Evolutionary conservation across 768 basidiomycete species (phyloP), one percentile per base, ranked within the genome.

Genomic region (Punctularia strigosozonata): DNA sequence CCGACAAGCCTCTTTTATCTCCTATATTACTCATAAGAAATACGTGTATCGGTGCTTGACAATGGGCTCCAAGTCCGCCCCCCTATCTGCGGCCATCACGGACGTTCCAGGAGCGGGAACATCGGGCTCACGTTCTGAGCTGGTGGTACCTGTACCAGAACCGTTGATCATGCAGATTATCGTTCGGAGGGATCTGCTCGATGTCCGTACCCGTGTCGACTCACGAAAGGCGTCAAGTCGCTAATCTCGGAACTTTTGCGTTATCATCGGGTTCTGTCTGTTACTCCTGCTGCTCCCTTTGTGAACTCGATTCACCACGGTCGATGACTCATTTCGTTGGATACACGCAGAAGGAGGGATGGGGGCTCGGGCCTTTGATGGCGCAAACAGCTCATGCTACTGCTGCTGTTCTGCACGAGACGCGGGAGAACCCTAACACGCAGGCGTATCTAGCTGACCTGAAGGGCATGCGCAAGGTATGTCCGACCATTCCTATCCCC

Each of bases 281-380:
- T 37, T 17, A 23, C 17, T 3, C 1, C 2, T 6, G 14, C 8
- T 10, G 5, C 10, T 20, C 13, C 19, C 10, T 10, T 17, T n/a
- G 14, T 18, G 10, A 20, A 23, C n/a, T 14, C 4, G 12, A 15
- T 28, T 4, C 31, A 6, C 39, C 14, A 19, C 22, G 8, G 22
- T 31, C 4, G 18, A 31, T n/a, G 18, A 34, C 14, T 25, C n/a
- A 33, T 19, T 7, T 10, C 15, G 36, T n/a, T 19, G 6, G 25
- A 25, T 25, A 38, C 17, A 21, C 4, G 21, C 37, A 66, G 63
- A 53, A 52, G 17, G 64, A 62, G 38, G 62, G 58, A 5, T 68
- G 66, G 62, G 66, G 65, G 1, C 50, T 62, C 4, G 66, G 66
- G 8, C 63, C 65, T 12, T 54, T 67, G 26, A 64, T 67, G 65